Base-by-base conservation (phyloP, 2,329 filamentous ascomycete species). In the Colletotrichum sp. region DNA sequence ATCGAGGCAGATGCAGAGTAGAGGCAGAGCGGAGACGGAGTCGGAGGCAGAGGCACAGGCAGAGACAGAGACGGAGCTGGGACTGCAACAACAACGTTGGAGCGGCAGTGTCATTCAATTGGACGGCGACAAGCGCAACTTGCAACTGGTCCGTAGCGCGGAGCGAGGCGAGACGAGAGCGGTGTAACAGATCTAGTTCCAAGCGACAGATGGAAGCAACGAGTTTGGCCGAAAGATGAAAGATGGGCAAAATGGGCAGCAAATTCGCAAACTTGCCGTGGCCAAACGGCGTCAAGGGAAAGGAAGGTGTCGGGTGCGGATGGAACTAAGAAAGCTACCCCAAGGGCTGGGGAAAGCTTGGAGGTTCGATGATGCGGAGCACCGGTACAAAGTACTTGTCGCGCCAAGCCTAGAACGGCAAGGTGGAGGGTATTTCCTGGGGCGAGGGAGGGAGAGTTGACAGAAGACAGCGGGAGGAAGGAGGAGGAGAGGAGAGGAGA, bases 351-450 rank as follows among this genome's bases (percentile, higher is more conserved):
- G 67, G 39, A 71, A 77, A 75, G 72, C 72, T 76, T 75, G 55
- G 72, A 74, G 59, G 55, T 52, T 26, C 24, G 48, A 73, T 60
- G 55, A 65, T 75, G 71, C 75, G 67, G 66, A 71, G 68, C 55
- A 75, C 18, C 18, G 26, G 71, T 75, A 70, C 75, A 24, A 70
- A 52, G 64, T 59, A 76, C 63, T 24, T 76, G 6, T 26, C 22
- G 48, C 44, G 73, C 73, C 73, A 75, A 72, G 70, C 74, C 70
- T 32, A 75, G 73, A 75, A 75, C 64, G 59, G 74, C 9, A 69
- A 73, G 62, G 74, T 73, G 70, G 13, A 34, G 44, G 64, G 59
- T 28, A 52, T 62, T 74, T 74, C 48, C 65, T 76, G 74, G 64
- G 72, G 69, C 39, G 68, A 73, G 48, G 73, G 39, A 55, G 28